Percentiles rank a stretch among this genome's conserved stretches.
Conservation (phyloP, 305 asterid species). For the Fraxinus ornus region DNA sequence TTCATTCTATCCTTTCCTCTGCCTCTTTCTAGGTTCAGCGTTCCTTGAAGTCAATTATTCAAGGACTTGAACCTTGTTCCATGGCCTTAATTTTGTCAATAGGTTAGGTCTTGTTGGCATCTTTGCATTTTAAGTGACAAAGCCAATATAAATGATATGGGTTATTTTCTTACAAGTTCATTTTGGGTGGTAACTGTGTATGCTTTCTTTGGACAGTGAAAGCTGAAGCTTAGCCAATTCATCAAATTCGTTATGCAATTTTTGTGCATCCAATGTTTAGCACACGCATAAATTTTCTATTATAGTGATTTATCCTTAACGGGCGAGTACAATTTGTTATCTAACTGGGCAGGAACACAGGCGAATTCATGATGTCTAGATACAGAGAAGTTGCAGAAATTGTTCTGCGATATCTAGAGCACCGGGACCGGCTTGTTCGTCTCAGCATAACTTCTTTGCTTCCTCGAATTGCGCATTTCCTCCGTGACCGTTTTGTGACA, state of each 20-base stretch:
- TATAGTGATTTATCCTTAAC: background rate
- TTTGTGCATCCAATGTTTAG: background rate
- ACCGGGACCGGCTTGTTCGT: conserved; percentile 95
- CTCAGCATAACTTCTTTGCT: conserved; percentile 98
- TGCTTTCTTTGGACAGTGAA: conserved; percentile 13
- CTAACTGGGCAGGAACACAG: conserved; percentile 76
- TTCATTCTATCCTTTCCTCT: conserved; percentile 1
- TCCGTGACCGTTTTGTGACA: conserved; percentile 97
- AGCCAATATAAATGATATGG: background rate
- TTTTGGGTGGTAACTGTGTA: conserved; percentile 5
- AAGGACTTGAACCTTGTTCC: background rate
- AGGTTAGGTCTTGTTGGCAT: background rate
- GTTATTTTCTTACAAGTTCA: conserved; percentile 4
- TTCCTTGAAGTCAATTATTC: conserved; percentile 17
- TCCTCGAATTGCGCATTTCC: conserved; percentile 97
- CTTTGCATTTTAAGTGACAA: conserved; percentile 14
- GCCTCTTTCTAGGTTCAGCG: conserved; percentile 8
- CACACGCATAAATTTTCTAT: background rate
- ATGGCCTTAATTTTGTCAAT: conserved; percentile 10
- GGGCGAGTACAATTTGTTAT: background rate
- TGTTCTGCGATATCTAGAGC: conserved; percentile 92
- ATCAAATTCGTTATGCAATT: background rate
- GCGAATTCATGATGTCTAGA: conserved; percentile 99
- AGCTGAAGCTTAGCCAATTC: conserved; percentile 1
- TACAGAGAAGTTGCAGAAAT: conserved; percentile 98